Evolutionary conservation across 768 basidiomycete species (phyloP).

Genomic region (Boletellus ananas): DNA sequence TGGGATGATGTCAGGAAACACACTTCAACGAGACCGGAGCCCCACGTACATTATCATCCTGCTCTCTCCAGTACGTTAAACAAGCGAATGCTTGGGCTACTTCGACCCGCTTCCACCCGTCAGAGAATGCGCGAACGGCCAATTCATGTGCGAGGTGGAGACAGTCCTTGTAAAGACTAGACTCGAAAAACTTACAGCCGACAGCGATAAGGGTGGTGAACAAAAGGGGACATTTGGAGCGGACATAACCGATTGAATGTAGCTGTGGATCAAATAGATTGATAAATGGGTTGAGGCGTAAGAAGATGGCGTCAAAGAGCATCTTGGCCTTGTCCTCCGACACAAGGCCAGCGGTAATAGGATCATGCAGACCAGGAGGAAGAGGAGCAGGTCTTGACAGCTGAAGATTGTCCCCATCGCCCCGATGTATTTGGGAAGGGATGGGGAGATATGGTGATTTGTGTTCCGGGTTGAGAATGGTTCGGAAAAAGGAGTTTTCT

Average conservation of each 20-base stretch:
- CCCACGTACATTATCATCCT: conserved; percentile 68
- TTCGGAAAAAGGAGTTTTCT: conserved; percentile 81
- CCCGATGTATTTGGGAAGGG: conserved; percentile 30
- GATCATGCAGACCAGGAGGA: conserved; percentile 51
- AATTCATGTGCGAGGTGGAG: conserved; percentile 71
- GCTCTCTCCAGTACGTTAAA: conserved; percentile 86
- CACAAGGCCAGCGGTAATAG: conserved; percentile 67
- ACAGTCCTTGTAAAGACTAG: conserved; percentile 61
- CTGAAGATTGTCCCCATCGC: conserved; percentile 37
- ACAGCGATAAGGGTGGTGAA: conserved; percentile 84
- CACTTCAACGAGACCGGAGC: background rate
- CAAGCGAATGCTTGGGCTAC: conserved; percentile 88
- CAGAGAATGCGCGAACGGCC: conserved; percentile 73
- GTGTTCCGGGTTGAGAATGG: conserved; percentile 71
- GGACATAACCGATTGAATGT: conserved; percentile 77
- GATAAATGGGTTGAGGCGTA: conserved; percentile 86
- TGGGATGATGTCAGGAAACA: conserved; percentile 29
- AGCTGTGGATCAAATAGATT: conserved; percentile 85
- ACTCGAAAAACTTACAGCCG: conserved; percentile 79
- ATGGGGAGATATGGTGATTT: conserved; percentile 37
- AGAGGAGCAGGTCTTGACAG: conserved; percentile 33
- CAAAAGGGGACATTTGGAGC: conserved; percentile 74
- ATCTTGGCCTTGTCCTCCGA: conserved; percentile 65
- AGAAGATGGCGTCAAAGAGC: conserved; percentile 74
- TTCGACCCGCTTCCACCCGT: conserved; percentile 78